These are phyloP conservation scores for Cutaneotrichosporon cutaneum DNA, from an alignment of 1,284 basidiomycete species.

Conservation along the genomic window DNA sequence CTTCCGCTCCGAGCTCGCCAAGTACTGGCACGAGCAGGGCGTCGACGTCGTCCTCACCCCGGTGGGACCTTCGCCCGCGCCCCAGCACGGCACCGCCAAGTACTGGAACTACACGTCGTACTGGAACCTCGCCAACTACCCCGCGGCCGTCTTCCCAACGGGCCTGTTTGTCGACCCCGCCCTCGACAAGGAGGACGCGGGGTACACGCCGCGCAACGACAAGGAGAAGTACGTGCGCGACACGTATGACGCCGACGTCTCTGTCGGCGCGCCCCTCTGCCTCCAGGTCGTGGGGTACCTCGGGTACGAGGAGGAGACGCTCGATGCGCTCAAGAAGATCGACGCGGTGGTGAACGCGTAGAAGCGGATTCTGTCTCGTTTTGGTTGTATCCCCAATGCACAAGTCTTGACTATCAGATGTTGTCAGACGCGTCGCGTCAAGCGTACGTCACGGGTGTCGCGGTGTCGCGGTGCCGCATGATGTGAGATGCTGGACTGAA, in stretches of 20 bases:
- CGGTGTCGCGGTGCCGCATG: no score
- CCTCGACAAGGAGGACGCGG: slow-evolving; percentile 64
- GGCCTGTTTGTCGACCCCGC: slow-evolving; percentile 53
- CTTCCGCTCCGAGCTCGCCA: slow-evolving; percentile 35
- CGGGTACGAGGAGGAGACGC: slow-evolving; percentile 19
- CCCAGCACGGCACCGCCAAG: slow-evolving; percentile 37
- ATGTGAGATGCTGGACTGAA: no score
- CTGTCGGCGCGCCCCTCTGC: slow-evolving; percentile 27
- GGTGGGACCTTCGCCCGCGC: slow-evolving; percentile 40
- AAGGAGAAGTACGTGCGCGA: slow-evolving; percentile 35
- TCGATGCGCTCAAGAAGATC: slow-evolving; percentile 53
- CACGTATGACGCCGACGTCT: slow-evolving; percentile 23
- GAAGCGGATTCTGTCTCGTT: not conserved
- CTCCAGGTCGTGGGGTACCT: slow-evolving; percentile 22
- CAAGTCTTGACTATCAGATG: not conserved
- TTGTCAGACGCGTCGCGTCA: no score
- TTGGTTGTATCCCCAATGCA: slow-evolving; percentile 2
- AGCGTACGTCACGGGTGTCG: no score
- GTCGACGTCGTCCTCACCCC: slow-evolving; percentile 50
- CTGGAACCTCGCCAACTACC: slow-evolving; percentile 70
- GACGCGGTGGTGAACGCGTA: slow-evolving; percentile 28
- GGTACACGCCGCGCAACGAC: slow-evolving; percentile 58
- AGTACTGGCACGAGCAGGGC: slow-evolving; percentile 30
- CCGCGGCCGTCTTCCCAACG: slow-evolving; percentile 65
- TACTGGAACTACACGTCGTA: slow-evolving; percentile 61